These are phyloP conservation scores for Komagataella kurtzmanii DNA, from an alignment of 805 yeast genomes.

Conservation along the genomic window DNA sequence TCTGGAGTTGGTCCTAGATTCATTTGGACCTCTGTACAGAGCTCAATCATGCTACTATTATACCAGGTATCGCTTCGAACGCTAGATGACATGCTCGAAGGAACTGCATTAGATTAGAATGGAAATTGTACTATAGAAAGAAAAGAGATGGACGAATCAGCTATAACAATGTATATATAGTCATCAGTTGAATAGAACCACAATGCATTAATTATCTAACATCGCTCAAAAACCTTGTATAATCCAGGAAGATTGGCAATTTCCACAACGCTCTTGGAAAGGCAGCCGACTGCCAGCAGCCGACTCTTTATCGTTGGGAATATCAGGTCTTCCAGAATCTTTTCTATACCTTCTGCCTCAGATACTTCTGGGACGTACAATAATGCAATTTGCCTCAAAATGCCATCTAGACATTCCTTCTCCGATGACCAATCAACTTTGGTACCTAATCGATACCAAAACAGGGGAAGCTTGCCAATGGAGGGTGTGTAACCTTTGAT, in stretches of 20 bases:
- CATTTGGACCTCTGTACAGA: conserved; percentile 93
- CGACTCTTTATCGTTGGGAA: conserved; percentile 54
- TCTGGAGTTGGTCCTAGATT: conserved; percentile 95
- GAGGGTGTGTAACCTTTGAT: conserved; percentile 52
- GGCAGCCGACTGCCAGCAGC: conserved; percentile 46
- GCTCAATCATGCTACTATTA: conserved; percentile 82
- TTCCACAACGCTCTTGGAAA: conserved; percentile 52
- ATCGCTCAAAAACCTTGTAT: conserved; percentile 86
- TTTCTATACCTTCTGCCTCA: conserved; percentile 13
- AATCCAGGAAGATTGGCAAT: conserved; percentile 87
- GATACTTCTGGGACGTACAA: conserved; percentile 53
- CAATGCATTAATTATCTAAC: conserved; percentile 23
- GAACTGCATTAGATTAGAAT: conserved; percentile 4
- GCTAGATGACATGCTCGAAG: conserved; percentile 22
- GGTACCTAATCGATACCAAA: conserved; percentile 48
- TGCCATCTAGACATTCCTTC: conserved; percentile 47
- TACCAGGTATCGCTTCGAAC: conserved; percentile 67
- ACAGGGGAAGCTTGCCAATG: conserved; percentile 47
- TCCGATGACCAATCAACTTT: conserved; percentile 59
- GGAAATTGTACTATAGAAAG: background rate
- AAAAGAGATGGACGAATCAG: background rate
- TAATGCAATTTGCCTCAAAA: conserved; percentile 56
- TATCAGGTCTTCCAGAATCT: conserved; percentile 37
- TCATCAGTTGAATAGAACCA: background rate
- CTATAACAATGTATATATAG: background rate